Conservation (phyloP, 768 basidiomycete species). For the Lyophyllum atratum region DNA sequence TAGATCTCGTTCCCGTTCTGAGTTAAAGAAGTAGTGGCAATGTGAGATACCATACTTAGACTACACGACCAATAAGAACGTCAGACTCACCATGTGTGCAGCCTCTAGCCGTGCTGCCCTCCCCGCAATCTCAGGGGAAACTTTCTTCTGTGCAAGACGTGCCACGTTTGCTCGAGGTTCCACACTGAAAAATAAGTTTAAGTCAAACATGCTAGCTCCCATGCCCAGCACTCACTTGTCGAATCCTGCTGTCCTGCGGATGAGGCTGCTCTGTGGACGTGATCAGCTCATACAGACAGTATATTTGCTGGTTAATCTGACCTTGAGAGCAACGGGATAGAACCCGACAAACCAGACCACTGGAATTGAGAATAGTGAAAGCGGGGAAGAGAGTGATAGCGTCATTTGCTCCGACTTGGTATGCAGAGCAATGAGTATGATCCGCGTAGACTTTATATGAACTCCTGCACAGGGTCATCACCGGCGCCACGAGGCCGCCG, state of each 20-base stretch:
- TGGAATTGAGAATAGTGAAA: conserved; percentile 41
- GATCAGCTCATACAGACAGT: background rate
- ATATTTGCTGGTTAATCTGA: conserved; percentile 10
- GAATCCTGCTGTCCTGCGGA: conserved; percentile 16
- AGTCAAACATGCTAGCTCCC: background rate
- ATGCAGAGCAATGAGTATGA: background rate
- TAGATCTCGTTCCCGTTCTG: conserved; percentile 33
- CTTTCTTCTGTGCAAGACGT: conserved; percentile 16
- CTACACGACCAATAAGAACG: no score
- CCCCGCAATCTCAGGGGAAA: conserved; percentile 18
- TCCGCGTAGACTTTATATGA: background rate
- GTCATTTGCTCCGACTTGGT: background rate
- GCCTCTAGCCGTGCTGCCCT: conserved; percentile 20
- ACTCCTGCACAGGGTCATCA: background rate
- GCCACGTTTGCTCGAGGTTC: conserved; percentile 20
- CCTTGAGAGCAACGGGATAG: conserved; percentile 33
- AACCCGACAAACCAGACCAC: conserved; percentile 33
- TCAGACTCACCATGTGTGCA: conserved; percentile 22
- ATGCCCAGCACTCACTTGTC: conserved; percentile 18
- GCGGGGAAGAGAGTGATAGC: conserved; percentile 19
- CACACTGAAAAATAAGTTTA: conserved; percentile 7
- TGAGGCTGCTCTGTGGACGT: background rate
- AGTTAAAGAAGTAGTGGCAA: background rate
- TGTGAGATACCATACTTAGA: background rate
- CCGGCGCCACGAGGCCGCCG: no score